Conservation (phyloP, 805 yeast species). For the Cyberlindnera sargentensis region DNA sequence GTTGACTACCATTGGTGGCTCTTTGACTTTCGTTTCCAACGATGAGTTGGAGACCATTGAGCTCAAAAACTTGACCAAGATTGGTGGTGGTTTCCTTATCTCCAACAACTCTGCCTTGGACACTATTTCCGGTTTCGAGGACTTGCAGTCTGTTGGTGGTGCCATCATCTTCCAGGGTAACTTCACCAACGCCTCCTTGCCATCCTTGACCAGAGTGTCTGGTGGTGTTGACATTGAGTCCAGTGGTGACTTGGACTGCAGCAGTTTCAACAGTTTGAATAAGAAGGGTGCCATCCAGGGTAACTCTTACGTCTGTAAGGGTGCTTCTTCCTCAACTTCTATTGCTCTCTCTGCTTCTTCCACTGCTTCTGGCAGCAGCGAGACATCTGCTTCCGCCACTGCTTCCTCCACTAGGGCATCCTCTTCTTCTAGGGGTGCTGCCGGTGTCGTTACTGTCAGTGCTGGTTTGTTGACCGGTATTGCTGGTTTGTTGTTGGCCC, state of each 20-base stretch:
- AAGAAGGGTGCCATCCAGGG: conserved; percentile 83
- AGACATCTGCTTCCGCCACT: conserved; percentile 22
- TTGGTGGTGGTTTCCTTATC: conserved; percentile 93
- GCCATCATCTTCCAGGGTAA: conserved; percentile 77
- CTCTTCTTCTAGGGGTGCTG: conserved; percentile 29
- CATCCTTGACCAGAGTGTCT: conserved; percentile 65
- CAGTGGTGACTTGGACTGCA: conserved; percentile 74
- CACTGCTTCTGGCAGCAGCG: conserved; percentile 22
- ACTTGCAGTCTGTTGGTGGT: conserved; percentile 75
- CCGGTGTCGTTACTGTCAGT: conserved; percentile 36
- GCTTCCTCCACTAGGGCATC: conserved; percentile 13
- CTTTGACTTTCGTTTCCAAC: conserved; percentile 72
- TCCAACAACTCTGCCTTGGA: conserved; percentile 75
- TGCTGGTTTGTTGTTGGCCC: conserved; percentile 33
- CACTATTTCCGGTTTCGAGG: conserved; percentile 65
- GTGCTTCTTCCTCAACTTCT: conserved; percentile 47
- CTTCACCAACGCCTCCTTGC: conserved; percentile 73
- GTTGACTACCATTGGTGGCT: conserved; percentile 66
- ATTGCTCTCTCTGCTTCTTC: conserved; percentile 28
- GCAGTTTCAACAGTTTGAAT: conserved; percentile 64
- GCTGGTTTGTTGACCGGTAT: conserved; percentile 42
- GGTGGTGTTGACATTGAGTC: conserved; percentile 91
- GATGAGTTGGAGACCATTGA: conserved; percentile 60
- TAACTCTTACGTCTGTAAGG: conserved; percentile 73
- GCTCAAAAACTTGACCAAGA: conserved; percentile 58